These are phyloP conservation scores for Capronia americana DNA, from an alignment of 2,329 filamentous ascomycete genomes.

Conservation along the genomic window DNA sequence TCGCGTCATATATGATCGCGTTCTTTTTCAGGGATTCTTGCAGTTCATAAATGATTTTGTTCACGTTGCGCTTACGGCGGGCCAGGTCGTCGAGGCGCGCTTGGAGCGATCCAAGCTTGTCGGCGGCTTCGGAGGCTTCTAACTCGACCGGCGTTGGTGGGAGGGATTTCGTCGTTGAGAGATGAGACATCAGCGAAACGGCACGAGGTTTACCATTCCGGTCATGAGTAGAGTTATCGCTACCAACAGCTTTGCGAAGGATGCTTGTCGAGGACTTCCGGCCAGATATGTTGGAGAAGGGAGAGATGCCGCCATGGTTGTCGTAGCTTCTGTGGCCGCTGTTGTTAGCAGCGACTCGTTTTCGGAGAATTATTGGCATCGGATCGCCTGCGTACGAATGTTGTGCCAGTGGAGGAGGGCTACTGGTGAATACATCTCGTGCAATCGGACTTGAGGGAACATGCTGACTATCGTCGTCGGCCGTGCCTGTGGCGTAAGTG, in stretches of 20 bases:
- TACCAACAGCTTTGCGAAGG: conserved; percentile 33
- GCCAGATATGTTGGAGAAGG: conserved; percentile 31
- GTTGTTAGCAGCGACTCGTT: conserved; percentile 41
- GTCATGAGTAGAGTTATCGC: conserved; percentile 7
- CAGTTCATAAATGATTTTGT: conserved; percentile 75
- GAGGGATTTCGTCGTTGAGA: conserved; percentile 59
- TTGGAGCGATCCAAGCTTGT: conserved; percentile 71
- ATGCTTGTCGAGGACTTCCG: conserved; percentile 36
- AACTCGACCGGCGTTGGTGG: conserved; percentile 68
- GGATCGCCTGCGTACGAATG: conserved; percentile 37
- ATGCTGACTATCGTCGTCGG: conserved; percentile 40
- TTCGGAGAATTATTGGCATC: conserved; percentile 50
- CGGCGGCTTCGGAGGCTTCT: conserved; percentile 50
- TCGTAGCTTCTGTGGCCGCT: conserved; percentile 45
- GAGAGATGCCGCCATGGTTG: conserved; percentile 44
- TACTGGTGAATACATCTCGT: conserved; percentile 50
- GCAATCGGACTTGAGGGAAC: conserved; percentile 43
- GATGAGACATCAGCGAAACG: conserved; percentile 41
- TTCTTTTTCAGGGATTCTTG: conserved; percentile 78
- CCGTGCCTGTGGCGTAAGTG: conserved; percentile 64
- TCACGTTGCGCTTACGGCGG: conserved; percentile 73
- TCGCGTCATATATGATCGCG: conserved; percentile 70
- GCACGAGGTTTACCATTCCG: conserved; percentile 30
- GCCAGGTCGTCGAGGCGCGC: conserved; percentile 69
- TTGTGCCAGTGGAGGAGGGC: conserved; percentile 45